Evolutionary conservation across 371 early-diverging fungal genomes (phyloP).

Genomic region (Rhizopus delemar): DNA sequence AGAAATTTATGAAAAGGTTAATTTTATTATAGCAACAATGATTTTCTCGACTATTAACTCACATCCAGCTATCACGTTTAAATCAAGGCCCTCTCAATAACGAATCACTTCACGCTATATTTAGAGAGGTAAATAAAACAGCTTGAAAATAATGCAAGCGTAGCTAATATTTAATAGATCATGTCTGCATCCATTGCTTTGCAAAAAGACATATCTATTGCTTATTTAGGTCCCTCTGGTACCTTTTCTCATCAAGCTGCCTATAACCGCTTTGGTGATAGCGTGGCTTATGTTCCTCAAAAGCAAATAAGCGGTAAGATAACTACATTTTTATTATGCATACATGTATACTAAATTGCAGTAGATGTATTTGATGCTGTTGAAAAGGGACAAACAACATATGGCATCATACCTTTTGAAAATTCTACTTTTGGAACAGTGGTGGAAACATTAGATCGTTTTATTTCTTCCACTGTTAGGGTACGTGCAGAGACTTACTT

Average conservation of each 20-base stretch:
- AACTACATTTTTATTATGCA: neutral
- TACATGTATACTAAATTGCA: neutral
- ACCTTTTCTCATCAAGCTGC: conserved; percentile 94
- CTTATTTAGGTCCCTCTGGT: conserved; percentile 91
- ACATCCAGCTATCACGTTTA: conserved; percentile 49
- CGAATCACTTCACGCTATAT: conserved; percentile 80
- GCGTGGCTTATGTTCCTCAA: conserved; percentile 72
- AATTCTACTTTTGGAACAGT: conserved; percentile 91
- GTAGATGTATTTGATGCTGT: conserved; percentile 81
- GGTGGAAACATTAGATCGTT: conserved; percentile 79
- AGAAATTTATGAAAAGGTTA: conserved; percentile 66
- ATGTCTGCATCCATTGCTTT: conserved; percentile 90
- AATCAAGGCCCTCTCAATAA: conserved; percentile 82
- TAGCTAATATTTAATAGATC: conserved; percentile 42
- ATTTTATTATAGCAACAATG: neutral
- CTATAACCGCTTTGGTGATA: conserved; percentile 78
- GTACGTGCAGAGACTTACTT: conserved; percentile 71
- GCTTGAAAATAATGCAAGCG: neutral
- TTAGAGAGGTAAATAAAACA: conserved; percentile 62
- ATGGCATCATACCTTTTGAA: conserved; percentile 95
- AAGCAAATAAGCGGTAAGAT: conserved; percentile 56
- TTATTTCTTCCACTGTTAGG: conserved; percentile 58
- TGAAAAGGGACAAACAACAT: conserved; percentile 74
- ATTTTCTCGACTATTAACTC: too few relatives aligned
- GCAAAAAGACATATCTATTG: conserved; percentile 79